Evolutionary conservation across 2,329 filamentous ascomycete species (phyloP), one percentile per base, ranked within the genome.

Genomic region (Dothidotthia symphoricarpi): DNA sequence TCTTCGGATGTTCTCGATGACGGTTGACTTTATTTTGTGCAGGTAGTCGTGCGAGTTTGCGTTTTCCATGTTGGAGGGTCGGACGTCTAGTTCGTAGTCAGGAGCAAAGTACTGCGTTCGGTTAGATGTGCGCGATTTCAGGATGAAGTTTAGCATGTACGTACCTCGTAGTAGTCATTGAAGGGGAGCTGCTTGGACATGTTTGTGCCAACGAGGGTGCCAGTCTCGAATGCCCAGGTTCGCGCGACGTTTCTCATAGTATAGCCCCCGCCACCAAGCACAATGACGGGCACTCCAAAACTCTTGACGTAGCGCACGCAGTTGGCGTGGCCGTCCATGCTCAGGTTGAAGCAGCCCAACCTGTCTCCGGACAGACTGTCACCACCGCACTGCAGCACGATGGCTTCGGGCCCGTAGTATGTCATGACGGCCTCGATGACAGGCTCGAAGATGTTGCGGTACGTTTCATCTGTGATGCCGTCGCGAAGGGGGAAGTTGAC

Each of bases 151-250:
- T 22, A n/a, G n/a, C n/a, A n/a, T n/a, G n/a, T n/a, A n/a, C 67
- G 55, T 61, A 77, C 76, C 64, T 85, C 82, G 60, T 97, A 97
- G 68, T 97, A 97, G 72, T 97, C 91, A 49, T 95, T 97, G 68
- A 89, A 97, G 1, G 91, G 91, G 27, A 97, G 75, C n/a, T 86
- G 83, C 4, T 85, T 77, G 9, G 81, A 77, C 77, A 97, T 87
- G 19, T 87, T 78, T 43, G 90, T 81, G 17, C 87, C 87, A 14
- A 96, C 87, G 7, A 97, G 77, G 41, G 89, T 78, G 50, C 91
- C 91, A 1, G 74, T 76, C 80, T 96, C 71, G 54, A 74, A 79
- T 15, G 73, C 73, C 80, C 78, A 83, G 1, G 81, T 83, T 32
- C 81, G 74, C 11, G 73, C 73, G 15, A 76, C 52, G 69, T 85